A percentile compares a stretch with the other conserved stretches of the same genome.
phyloP scores from a whole-genome alignment of 2,329 filamentous ascomycete genomes.

The Botrytis tulipae region DNA sequence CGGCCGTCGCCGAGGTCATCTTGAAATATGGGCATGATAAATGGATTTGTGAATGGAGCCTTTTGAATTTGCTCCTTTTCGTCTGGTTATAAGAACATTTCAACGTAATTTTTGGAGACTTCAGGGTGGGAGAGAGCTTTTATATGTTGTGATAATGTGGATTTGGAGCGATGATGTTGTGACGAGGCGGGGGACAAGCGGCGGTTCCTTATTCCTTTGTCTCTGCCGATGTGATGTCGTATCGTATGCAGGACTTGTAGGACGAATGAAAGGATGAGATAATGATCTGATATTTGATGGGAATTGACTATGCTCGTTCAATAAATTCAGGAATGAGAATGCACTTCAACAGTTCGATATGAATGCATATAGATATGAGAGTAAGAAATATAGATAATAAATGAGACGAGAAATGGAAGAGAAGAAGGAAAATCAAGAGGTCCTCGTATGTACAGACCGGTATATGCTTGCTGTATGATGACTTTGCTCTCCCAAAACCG shows the following conservation, averaged over 20 bases:
- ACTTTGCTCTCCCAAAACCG: not conserved
- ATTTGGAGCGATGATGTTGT: conserved; percentile 8
- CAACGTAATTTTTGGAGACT: not conserved
- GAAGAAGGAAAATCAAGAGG: not conserved
- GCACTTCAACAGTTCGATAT: not conserved
- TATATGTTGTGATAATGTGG: not conserved
- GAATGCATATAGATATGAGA: not conserved
- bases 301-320: not conserved
- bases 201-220: conserved; percentile 12
- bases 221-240: conserved; percentile 18
- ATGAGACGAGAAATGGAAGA: not conserved
- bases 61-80: conserved; percentile 17
- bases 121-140: not conserved
- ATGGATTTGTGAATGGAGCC: conserved; percentile 19
- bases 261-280: not conserved
- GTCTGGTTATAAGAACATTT: conserved; percentile 17
- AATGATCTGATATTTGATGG: not conserved
- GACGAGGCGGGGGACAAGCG: conserved; percentile 7
- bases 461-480: not conserved
- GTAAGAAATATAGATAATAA: not conserved
- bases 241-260: conserved; percentile 6
- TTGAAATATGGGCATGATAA: conserved; percentile 58
- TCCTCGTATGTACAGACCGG: not conserved
- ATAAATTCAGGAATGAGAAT: not conserved
- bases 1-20: conserved; percentile 46